These are phyloP conservation scores for Picocystis salinarum DNA, from an alignment of 139 green algal species.

Conservation along the genomic window DNA sequence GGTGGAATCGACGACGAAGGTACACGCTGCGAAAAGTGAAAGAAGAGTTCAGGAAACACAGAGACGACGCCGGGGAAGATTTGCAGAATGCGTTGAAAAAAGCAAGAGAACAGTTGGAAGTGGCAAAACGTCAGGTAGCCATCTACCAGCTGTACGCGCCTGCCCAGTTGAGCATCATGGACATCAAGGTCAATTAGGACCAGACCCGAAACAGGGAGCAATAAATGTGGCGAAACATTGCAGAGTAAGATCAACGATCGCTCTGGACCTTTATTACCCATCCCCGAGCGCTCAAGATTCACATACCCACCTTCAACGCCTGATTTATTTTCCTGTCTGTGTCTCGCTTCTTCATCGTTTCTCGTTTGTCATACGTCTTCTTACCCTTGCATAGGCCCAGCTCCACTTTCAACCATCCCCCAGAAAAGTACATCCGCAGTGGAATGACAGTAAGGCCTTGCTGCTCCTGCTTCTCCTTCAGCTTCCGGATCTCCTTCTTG, in stretches of 20 bases:
- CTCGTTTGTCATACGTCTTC: conserved; percentile 3
- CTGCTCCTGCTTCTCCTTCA: neutral
- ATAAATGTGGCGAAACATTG: no score
- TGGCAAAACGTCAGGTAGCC: neutral
- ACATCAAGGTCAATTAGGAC: neutral
- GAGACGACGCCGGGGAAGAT: neutral
- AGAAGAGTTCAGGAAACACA: neutral
- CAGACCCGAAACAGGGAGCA: no score
- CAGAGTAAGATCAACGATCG: no score
- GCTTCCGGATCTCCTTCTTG: conserved; percentile 7
- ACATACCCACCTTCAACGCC: neutral
- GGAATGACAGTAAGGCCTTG: conserved; percentile 2
- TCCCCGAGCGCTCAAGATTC: no score
- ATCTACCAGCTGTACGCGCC: neutral
- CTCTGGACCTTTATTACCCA: no score
- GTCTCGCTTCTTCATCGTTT: neutral
- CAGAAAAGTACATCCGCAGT: conserved; percentile 4
- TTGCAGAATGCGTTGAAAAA: neutral
- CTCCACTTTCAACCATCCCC: conserved; percentile 3
- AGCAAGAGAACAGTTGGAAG: neutral
- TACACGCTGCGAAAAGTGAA: neutral
- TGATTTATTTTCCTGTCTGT: neutral
- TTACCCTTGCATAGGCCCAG: neutral
- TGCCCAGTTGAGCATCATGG: neutral
- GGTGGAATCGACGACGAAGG: no score